Evolutionary conservation across 331 rosid species (phyloP), one percentile per base, ranked within the genome.

Genomic region (Pyrus hybrid): DNA sequence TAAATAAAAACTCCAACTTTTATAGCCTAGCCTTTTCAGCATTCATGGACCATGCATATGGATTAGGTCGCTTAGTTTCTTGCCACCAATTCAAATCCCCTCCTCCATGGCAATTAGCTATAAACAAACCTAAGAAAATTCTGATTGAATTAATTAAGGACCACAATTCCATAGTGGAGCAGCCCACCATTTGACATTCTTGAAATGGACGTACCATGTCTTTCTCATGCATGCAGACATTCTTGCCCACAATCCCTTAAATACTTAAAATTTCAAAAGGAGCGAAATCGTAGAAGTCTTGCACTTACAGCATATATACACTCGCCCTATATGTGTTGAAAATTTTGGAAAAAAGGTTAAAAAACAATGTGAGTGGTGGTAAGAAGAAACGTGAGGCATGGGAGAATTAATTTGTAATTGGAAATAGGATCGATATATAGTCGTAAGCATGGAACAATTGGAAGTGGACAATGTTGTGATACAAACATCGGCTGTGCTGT

Each of bases 191-290:
- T 64, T 78, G 53, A 78, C 66, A 70, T 29, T 32, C 76, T 37
- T 71, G 78, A 72, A 26, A 79, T 79, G 78, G 78, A 72, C 70
- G 63, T 13, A 41, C 18, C 12, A 13, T 72, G 54, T 79, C 62
- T 70, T 79, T 65, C 16, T 45, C 63, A 9, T 29, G 67, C 41
- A n/a, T 51, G 72, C 68, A 71, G 45, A 37, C 45, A 37, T 37
- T 37, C 45, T 37, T 37, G 12, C 13, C 43, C 43, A 37, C 43
- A 37, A 9, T 9, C 43, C 13, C 43, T 37, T 37, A 37, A 8
- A 37, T 37, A 37, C 43, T 37, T 37, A 37, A 37, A 9, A 45
- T 12, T 16, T 29, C 25, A 8, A 63, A 20, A 41, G 26, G 10
- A 6, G 23, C 13, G 68, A 66, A 6, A 67, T 76, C 29, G 23